Evolutionary conservation across 2,329 filamentous ascomycete genomes (phyloP).

Genomic region (Penicillium aurantiogriseum): DNA sequence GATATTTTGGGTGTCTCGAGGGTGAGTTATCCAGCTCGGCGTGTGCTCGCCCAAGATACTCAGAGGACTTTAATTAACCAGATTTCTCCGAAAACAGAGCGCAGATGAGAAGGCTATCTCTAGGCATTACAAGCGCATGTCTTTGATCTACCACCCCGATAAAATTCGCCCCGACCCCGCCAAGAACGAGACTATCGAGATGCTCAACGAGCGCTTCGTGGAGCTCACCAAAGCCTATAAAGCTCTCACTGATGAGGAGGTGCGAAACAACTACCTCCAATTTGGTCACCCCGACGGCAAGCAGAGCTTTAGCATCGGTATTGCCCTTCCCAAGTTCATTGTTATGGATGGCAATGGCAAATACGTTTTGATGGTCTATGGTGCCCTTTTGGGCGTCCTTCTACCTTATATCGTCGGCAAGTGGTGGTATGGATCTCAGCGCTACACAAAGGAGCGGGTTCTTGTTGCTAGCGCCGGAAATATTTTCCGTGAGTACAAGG

Average conservation of each 20-base stretch:
- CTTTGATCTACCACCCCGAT: conserved; percentile 86
- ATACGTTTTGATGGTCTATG: conserved; percentile 89
- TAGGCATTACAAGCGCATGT: conserved; percentile 81
- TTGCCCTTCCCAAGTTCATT: conserved; percentile 89
- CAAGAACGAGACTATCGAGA: conserved; percentile 86
- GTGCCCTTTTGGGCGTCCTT: conserved; percentile 79
- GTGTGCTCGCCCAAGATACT: neutral
- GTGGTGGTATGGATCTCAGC: conserved; percentile 98
- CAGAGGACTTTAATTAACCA: neutral
- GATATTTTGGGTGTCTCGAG: conserved; percentile 85
- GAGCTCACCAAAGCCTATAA: conserved; percentile 98
- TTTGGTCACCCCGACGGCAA: conserved; percentile 97
- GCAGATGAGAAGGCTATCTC: conserved; percentile 89
- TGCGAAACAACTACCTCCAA: conserved; percentile 94
- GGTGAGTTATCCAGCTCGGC: conserved; percentile 48
- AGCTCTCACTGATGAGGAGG: conserved; percentile 92
- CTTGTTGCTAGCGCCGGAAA: conserved; percentile 91
- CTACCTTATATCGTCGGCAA: conserved; percentile 90
- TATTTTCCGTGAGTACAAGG: conserved; percentile 89
- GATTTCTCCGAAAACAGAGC: conserved; percentile 52
- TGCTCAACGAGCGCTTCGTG: conserved; percentile 83
- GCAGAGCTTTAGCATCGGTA: conserved; percentile 96
- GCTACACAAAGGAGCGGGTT: conserved; percentile 88
- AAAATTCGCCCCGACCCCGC: conserved; percentile 79
- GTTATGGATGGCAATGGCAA: conserved; percentile 92